Evolutionary conservation across 768 basidiomycete species (phyloP), one percentile per base, ranked within the genome.

Genomic region (Calocera cornea): DNA sequence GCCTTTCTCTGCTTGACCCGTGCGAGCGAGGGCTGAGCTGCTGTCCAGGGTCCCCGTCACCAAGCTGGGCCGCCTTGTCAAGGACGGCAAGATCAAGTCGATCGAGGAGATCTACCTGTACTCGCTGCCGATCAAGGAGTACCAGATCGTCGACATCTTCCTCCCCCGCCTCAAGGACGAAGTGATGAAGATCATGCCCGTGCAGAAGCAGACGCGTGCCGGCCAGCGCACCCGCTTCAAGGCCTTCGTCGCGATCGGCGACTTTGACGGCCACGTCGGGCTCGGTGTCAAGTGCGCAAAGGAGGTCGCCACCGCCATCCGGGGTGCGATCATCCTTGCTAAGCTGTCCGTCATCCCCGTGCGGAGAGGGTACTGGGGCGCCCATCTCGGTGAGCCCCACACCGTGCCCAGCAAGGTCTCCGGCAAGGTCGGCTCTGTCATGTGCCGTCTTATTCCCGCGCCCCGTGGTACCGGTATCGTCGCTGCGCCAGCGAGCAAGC

Each of bases 101-200:
- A 95, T 99, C 86, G 97, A 99, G 78, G 97, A 99, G 78, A 97
- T 98, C 80, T 99, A 98, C 82, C 94, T 99, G 76, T 99, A 98
- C 87, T 99, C 97, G 31, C 89, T 99, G 71, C 95, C 95, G 69
- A 90, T 99, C 80, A 99, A 98, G 82, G 97, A 99, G 81, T 98
- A 81, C 84, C 97, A 99, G 80, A 97, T 99, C 80, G 89, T 99
- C 84, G 97, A 99, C 83, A 87, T 89, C 78, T 97, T 99, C 92
- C 86, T 98, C 63, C 97, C 97, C 73, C 91, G 92, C 78, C 90
- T 99, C 81, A 99, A 99, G 85, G 97, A 95, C 73, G 94, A 97
- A 79, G 97, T 99, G 72, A 99, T 99, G 97, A 95, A 95, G 79
- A 98, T 99, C 78, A 94, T 94, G 88, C 97, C 97, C 72, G 97